phyloP scores from a whole-genome alignment of 2,329 filamentous ascomycete genomes.

The Aspergillus alliaceus region DNA sequence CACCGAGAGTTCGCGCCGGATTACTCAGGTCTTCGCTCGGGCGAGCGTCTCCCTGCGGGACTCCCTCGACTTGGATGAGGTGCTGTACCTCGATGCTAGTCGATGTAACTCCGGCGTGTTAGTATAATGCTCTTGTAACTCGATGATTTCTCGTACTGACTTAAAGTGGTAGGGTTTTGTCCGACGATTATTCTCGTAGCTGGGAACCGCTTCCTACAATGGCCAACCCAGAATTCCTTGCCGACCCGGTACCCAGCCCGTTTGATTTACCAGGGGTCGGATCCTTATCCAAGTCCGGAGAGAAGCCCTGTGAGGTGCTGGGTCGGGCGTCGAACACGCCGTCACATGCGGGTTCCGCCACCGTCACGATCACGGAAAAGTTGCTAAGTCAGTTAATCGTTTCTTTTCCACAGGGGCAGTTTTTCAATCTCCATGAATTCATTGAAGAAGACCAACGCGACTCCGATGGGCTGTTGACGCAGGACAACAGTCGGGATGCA shows the following conservation, averaged over 20 bases:
- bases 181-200: slow-evolving; percentile 12
- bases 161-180: slow-evolving; percentile 11
- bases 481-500: neutral
- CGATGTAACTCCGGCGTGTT: slow-evolving; percentile 21
- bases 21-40: slow-evolving; percentile 38
- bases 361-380: slow-evolving; percentile 13
- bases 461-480: neutral
- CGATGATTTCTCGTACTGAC: neutral
- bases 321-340: slow-evolving; percentile 15
- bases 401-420: slow-evolving; percentile 26
- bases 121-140: neutral
- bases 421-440: slow-evolving; percentile 18
- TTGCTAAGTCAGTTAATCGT: slow-evolving; percentile 18
- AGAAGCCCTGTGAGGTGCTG: slow-evolving; percentile 19
- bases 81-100: slow-evolving; percentile 27
- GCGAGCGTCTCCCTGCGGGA: slow-evolving; percentile 45
- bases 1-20: slow-evolving; percentile 4
- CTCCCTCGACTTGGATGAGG: slow-evolving; percentile 42
- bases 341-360: neutral
- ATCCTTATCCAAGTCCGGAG: slow-evolving; percentile 12
- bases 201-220: slow-evolving; percentile 24
- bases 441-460: neutral
- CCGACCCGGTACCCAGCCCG: slow-evolving; percentile 12
- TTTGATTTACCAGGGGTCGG: slow-evolving; percentile 14
- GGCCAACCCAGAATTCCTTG: slow-evolving; percentile 14